These are phyloP conservation scores for Cydonia oblonga DNA, from an alignment of 331 rosid species.

Conservation along the genomic window DNA sequence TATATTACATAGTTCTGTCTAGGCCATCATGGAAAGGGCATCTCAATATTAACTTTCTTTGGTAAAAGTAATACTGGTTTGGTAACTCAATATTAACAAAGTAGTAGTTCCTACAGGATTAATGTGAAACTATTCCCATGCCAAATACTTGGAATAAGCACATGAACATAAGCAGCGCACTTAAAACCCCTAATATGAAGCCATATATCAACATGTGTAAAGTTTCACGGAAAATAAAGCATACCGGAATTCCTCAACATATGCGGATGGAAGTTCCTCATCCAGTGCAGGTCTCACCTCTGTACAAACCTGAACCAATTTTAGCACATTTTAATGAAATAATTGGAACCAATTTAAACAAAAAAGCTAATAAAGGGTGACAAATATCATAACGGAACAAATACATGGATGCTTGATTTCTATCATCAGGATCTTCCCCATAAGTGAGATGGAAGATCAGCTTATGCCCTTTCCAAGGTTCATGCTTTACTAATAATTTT, in stretches of 20 bases:
- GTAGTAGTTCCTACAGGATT: background rate
- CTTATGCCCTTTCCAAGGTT: background rate
- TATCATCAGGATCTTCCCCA: background rate
- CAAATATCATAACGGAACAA: background rate
- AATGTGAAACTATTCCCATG: background rate
- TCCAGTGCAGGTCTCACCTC: conserved; percentile 70
- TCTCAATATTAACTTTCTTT: background rate
- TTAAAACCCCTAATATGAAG: background rate
- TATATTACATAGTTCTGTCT: background rate
- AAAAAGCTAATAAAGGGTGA: background rate
- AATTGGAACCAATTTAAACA: background rate
- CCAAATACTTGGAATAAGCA: no score
- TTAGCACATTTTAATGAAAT: conserved; percentile 27
- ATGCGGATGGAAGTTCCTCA: conserved; percentile 87
- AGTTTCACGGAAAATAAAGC: conserved; percentile 4
- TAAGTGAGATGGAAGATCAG: background rate
- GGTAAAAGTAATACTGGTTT: background rate
- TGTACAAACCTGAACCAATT: conserved; percentile 75
- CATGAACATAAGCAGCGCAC: no score
- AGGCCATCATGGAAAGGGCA: background rate
- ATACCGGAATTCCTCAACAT: conserved; percentile 87
- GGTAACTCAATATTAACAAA: background rate
- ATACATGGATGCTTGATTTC: background rate
- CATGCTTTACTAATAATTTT: background rate
- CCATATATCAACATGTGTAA: background rate